These are phyloP conservation scores for Pseudevernia furfuracea DNA, from an alignment of 495 filamentous ascomycete genomes.

Conservation along the genomic window DNA sequence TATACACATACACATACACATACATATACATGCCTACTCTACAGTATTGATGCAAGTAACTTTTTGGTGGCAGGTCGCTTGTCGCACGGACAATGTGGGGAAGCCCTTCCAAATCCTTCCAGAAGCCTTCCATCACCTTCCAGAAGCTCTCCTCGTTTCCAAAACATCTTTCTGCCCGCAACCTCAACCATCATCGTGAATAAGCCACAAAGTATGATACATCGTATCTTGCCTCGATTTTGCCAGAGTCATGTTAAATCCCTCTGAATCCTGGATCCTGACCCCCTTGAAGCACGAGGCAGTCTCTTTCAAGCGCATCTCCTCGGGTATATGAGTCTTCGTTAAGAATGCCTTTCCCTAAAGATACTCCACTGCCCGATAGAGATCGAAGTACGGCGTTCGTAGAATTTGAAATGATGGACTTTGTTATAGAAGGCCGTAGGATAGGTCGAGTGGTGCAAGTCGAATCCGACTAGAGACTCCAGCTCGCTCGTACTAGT, in stretches of 20 bases:
- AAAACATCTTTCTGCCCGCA: background rate
- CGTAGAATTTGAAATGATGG: background rate
- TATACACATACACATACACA: too few species aligned
- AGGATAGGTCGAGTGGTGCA: background rate
- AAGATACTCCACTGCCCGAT: background rate
- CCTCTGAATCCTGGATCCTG: too few species aligned
- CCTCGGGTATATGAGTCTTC: background rate
- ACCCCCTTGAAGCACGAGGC: too few species aligned
- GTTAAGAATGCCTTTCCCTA: background rate
- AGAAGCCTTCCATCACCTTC: constrained; percentile 22
- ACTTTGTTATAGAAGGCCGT: background rate
- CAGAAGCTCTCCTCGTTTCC: constrained; percentile 14
- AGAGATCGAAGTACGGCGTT: background rate
- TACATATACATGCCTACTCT: background rate
- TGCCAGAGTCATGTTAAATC: too few species aligned
- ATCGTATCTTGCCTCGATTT: background rate
- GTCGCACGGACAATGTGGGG: constrained; percentile 21
- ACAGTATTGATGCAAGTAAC: constrained; percentile 17
- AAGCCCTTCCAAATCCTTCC: constrained; percentile 22
- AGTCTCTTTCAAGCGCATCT: background rate
- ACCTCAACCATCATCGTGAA: background rate
- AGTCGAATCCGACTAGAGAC: background rate
- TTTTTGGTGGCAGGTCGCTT: constrained; percentile 14
- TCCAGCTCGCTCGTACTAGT: background rate
- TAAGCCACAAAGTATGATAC: background rate